Base-by-base conservation (phyloP, 2,329 filamentous ascomycete genomes). In the Aureobasidium subglaciale region DNA sequence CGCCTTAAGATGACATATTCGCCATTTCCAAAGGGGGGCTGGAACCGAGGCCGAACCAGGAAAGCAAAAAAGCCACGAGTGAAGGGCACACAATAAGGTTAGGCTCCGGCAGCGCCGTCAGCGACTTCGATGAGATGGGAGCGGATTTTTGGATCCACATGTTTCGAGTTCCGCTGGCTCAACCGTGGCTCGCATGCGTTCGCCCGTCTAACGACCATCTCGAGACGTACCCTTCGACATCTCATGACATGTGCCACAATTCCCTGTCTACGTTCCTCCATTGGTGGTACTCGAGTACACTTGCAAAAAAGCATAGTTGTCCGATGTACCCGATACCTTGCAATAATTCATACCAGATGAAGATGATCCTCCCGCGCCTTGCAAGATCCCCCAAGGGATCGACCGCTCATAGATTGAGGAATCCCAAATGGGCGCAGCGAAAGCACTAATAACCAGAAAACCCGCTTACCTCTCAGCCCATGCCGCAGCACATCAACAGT, bases 161-260 rank as follows among this genome's bases (percentile, higher is more conserved):
- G 42, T 46, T 46, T 46, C 42, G 42, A 22, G 27, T 16, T 46
- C 27, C 42, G 42, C 42, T 46, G 42, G 7, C 18, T 46, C 20
- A 34, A 48, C 45, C 45, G 25, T 48, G 45, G 45, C 45, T 48
- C 45, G 45, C 45, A 48, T 48, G 45, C 32, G 45, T 48, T 48
- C 45, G 42, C 45, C 45, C 25, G 45, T 48, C 16, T 8, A 48
- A 35, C 30, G 43, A 27, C n/a, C 45, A 25, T 25, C 29, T 35
- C 29, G 29, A 46, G 27, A 46, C 3, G 30, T 20, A 2, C 8
- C 16, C 15, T 6, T 20, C 25, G 25, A 35, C 32, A 37, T 13
- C 22, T 34, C 30, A 37, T 40, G 49, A 53, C 35, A 53, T 15
- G 16, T 53, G 48, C 27, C 42, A 32, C 16, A 38, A 15, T 34